Evolutionary conservation across 345 rosid species (phyloP), one percentile per base, ranked within the genome.

Genomic region (Iberis pinnata): DNA sequence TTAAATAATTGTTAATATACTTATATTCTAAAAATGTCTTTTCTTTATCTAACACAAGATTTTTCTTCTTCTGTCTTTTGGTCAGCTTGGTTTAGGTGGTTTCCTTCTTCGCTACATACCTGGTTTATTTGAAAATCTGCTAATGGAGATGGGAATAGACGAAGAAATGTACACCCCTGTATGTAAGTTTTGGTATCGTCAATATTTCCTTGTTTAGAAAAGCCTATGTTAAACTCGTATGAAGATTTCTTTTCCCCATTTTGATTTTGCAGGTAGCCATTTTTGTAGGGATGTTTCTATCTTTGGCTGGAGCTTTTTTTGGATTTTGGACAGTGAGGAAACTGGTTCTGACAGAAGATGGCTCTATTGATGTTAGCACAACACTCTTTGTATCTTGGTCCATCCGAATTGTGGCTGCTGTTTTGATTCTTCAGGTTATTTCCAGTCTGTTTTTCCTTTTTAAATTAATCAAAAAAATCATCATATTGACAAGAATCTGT

Each of bases 131-230:
- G 79, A 29, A 24, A 69, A 77, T n/a, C 15, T 84, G 26, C 86
- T 90, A 48, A 65, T 50, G 17, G 98, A 84, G 76, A 68, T 84
- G 68, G 95, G 98, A 60, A 75, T 90, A 68, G 75, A 73, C 12
- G 96, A 90, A 82, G 98, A 87, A 70, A 81, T 87, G 95, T 81
- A 84, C 76, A 79, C 82, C 69, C 98, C 98, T 84, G 98, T 89
- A 89, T 77, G 97, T 79, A 83, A 82, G 84, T 90, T 78, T 61
- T 68, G 72, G 26, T 68, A 33, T 7, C 15, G 67, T 43, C 58
- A 40, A 31, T 67, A 51, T 38, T 47, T 33, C 14, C 24, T 38
- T 39, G 18, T 40, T 60, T n/a, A 14, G 22, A 33, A 46, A 7
- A 4, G 0, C 25, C 38, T 24, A 8, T 15, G 2, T 53, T 12